Conservation (phyloP, 2,329 filamentous ascomycete species). For the Ophiostoma ulmi region DNA sequence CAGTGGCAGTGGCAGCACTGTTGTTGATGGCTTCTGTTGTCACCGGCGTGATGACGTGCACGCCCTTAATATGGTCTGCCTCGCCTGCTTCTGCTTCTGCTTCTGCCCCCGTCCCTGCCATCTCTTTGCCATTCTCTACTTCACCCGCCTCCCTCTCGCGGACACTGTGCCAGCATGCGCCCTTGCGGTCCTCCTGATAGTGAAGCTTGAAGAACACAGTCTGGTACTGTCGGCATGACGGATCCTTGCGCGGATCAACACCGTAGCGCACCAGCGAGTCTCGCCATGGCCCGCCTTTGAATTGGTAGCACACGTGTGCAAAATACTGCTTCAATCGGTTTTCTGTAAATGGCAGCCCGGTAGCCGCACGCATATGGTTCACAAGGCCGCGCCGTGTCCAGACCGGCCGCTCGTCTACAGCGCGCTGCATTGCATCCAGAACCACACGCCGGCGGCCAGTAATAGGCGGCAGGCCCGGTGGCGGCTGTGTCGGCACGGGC, state of each 20-base stretch:
- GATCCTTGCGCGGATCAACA: conserved; percentile 73
- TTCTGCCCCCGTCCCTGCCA: not conserved
- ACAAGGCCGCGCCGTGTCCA: conserved; percentile 80
- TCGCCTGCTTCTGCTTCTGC: not conserved
- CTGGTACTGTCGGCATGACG: conserved; percentile 76
- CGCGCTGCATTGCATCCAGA: conserved; percentile 56
- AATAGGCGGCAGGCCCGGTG: conserved; percentile 46
- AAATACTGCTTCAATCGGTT: conserved; percentile 66
- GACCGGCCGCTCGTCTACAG: conserved; percentile 70
- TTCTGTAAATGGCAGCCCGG: conserved; percentile 36
- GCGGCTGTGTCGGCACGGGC: conserved; percentile 58
- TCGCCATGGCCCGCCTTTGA: conserved; percentile 86
- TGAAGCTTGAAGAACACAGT: conserved; percentile 79
- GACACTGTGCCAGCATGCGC: conserved; percentile 35
- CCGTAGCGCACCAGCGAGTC: conserved; percentile 83
- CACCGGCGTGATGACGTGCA: conserved; percentile 1
- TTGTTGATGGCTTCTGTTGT: conserved; percentile 13
- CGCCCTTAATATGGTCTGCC: not conserved
- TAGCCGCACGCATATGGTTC: conserved; percentile 58
- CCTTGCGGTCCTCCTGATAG: conserved; percentile 44
- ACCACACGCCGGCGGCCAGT: conserved; percentile 40
- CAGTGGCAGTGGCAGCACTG: not conserved
- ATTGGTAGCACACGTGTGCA: conserved; percentile 84
- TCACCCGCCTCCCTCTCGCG: conserved; percentile 22
- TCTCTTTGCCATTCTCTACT: conserved; percentile 19